phyloP scores from a whole-genome alignment of 805 yeast genomes.

The Lachancea sp. region DNA sequence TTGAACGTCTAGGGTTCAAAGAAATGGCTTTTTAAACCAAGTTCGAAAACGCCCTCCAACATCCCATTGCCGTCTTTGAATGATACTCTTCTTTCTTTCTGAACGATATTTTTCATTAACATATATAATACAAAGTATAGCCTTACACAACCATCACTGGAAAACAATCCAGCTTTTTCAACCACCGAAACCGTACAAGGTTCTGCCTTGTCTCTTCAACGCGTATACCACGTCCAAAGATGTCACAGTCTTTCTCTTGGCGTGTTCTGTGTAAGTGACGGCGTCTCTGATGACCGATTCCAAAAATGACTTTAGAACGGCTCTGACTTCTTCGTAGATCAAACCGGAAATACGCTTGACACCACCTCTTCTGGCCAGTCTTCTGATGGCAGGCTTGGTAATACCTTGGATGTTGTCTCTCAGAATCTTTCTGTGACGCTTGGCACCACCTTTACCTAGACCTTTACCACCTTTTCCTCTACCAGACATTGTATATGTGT shows the following conservation, averaged over 20 bases:
- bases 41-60: too few species aligned
- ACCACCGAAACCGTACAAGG: conserved; percentile 99
- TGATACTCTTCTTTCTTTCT: background rate
- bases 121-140: conserved; percentile 3
- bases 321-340: conserved; percentile 97
- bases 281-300: conserved; percentile 98
- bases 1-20: too few species aligned
- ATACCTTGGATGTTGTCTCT: conserved; percentile 99
- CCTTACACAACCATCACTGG: background rate
- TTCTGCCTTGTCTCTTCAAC: conserved; percentile 99
- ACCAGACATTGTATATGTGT: conserved; percentile 65
- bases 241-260: conserved; percentile 99
- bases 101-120: background rate
- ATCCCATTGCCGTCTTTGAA: too few species aligned
- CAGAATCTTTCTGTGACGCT: conserved; percentile 98
- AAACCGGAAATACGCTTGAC: conserved; percentile 98
- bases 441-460: conserved; percentile 99
- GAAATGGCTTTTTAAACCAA: too few species aligned
- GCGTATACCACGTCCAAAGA: conserved; percentile 98
- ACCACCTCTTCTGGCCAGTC: conserved; percentile 99
- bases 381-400: conserved; percentile 98
- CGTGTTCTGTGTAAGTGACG: conserved; percentile 98
- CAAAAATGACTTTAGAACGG: conserved; percentile 88
- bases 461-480: conserved; percentile 99
- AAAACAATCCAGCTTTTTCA: conserved; percentile 37